Conservation (phyloP, 164 flowering plant species). For the Berberis vulgaris region DNA sequence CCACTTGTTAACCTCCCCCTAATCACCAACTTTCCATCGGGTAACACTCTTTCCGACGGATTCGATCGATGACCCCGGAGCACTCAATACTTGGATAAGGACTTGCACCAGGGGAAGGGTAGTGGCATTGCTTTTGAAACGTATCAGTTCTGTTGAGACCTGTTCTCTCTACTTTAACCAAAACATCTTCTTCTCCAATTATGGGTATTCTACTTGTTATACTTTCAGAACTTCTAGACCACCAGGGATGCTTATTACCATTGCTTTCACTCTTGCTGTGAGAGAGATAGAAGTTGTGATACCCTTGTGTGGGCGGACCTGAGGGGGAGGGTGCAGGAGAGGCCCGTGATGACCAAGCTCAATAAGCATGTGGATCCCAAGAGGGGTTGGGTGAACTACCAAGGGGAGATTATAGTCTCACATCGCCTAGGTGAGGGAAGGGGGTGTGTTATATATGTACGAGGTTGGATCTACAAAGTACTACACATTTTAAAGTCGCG, state of each 20-base stretch:
- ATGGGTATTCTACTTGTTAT: slow-evolving; percentile 74
- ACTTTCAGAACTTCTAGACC: slow-evolving; percentile 71
- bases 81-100: slow-evolving; percentile 75
- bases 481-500: no score
- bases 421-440: no score
- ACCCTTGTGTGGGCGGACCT: no score
- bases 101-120: slow-evolving; percentile 71
- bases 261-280: slow-evolving; percentile 51
- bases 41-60: slow-evolving; percentile 60
- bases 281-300: no score
- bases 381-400: no score
- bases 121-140: slow-evolving; percentile 46
- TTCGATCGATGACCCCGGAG: slow-evolving; percentile 52
- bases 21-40: slow-evolving; percentile 90
- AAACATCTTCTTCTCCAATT: slow-evolving; percentile 58
- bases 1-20: slow-evolving; percentile 25
- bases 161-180: slow-evolving; percentile 63
- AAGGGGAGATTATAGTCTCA: no score
- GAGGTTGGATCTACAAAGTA: no score
- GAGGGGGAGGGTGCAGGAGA: no score
- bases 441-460: no score
- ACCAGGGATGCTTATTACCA: slow-evolving; percentile 69
- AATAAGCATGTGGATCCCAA: no score
- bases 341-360: no score
- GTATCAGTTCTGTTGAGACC: slow-evolving; percentile 82